A percentile compares a stretch with the other conserved stretches of the same genome.
Evolutionary conservation across 805 yeast species (phyloP).

Genomic region (Teunomyces barrocoloradensis): DNA sequence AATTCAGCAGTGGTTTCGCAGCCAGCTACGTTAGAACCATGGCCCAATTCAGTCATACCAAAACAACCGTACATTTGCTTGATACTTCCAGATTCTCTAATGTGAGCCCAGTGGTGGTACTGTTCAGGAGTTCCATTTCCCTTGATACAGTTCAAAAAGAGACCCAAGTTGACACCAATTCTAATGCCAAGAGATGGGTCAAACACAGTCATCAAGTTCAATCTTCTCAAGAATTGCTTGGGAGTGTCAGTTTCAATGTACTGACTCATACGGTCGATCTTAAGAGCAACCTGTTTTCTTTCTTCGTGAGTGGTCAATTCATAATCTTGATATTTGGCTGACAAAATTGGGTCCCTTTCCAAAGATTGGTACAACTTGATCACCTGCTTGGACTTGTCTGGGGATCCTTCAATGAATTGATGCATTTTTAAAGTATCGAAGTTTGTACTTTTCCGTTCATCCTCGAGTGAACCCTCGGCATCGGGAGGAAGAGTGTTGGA

Average conservation of each 20-base stretch:
- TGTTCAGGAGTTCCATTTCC: conserved; percentile 43
- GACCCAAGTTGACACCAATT: conserved; percentile 38
- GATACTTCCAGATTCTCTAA: conserved; percentile 31
- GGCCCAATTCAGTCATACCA: conserved; percentile 91
- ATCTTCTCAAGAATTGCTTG: conserved; percentile 31
- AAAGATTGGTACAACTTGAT: conserved; percentile 29
- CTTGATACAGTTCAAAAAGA: conserved; percentile 36
- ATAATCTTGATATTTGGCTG: conserved; percentile 29
- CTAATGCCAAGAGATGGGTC: conserved; percentile 41
- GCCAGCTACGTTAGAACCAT: conserved; percentile 84
- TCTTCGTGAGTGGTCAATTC: conserved; percentile 29
- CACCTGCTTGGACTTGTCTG: conserved; percentile 30
- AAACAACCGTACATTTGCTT: conserved; percentile 71
- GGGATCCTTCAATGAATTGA: conserved; percentile 40
- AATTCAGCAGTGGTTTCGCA: conserved; percentile 71
- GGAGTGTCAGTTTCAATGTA: conserved; percentile 33
- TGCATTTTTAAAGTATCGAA: conserved; percentile 40
- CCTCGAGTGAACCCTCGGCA: conserved; percentile 16
- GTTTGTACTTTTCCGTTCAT: conserved; percentile 31
- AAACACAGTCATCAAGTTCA: conserved; percentile 34
- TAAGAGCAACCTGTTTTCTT: conserved; percentile 30
- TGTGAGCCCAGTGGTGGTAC: conserved; percentile 35
- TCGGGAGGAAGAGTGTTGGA: conserved; percentile 13
- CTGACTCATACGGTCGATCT: conserved; percentile 36
- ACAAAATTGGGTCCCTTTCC: conserved; percentile 39